Conservation (phyloP, 192 early-diverging fungal species). For the Phlyctochytrium arcticum region DNA sequence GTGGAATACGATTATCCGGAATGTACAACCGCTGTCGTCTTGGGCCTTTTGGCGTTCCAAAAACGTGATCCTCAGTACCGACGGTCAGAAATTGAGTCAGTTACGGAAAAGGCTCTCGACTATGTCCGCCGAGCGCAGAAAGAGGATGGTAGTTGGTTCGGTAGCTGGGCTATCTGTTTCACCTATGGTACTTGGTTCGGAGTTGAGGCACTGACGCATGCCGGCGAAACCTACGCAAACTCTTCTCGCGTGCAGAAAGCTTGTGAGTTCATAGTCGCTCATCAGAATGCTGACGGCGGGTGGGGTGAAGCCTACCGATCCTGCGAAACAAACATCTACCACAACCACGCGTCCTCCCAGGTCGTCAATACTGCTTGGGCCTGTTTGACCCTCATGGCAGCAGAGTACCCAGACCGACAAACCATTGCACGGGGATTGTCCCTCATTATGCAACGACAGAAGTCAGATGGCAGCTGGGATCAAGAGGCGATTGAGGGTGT, state of each 20-base stretch:
- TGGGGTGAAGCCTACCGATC: conserved; percentile 97
- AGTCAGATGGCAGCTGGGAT: conserved; percentile 87
- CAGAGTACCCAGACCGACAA: conserved; percentile 71
- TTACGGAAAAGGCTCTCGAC: conserved; percentile 56
- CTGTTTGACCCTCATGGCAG: conserved; percentile 82
- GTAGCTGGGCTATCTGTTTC: conserved; percentile 96
- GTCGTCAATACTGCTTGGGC: conserved; percentile 92
- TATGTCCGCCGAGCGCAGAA: conserved; percentile 74
- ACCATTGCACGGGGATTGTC: conserved; percentile 54
- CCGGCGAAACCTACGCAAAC: conserved; percentile 79
- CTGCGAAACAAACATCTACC: conserved; percentile 65
- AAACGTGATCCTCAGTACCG: conserved; percentile 79
- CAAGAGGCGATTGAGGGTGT: conserved; percentile 98
- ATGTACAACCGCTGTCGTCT: conserved; percentile 90
- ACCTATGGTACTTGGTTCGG: conserved; percentile 96
- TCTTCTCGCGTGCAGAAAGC: conserved; percentile 59
- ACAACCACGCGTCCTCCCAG: conserved; percentile 70
- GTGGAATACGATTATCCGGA: conserved; percentile 96
- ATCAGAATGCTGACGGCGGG: conserved; percentile 88
- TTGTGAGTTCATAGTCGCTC: conserved; percentile 87
- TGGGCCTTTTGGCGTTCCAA: conserved; percentile 75
- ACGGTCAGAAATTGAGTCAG: conserved; percentile 65
- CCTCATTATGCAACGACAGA: conserved; percentile 82
- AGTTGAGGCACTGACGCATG: conserved; percentile 73
- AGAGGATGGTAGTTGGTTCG: conserved; percentile 88